These are phyloP conservation scores for Gastrodia elata DNA, from an alignment of 106 monocot species.

Conservation along the genomic window DNA sequence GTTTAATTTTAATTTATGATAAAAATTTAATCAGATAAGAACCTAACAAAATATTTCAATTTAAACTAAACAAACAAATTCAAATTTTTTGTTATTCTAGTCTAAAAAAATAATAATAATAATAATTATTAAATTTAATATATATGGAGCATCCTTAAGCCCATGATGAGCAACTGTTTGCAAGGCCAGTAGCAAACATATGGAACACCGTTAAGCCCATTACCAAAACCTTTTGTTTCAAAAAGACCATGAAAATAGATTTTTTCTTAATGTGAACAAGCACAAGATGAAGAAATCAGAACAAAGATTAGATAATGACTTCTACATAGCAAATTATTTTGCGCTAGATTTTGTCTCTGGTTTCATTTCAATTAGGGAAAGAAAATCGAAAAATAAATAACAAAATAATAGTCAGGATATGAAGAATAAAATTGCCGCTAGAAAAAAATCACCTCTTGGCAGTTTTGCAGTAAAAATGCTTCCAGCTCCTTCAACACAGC, in stretches of 20 bases:
- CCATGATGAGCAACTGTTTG: background rate
- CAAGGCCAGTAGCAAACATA: background rate
- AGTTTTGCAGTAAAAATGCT: constrained; percentile 63
- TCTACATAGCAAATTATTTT: background rate
- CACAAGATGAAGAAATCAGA: background rate
- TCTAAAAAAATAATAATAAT: too few relatives aligned
- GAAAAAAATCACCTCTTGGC: constrained; percentile 43
- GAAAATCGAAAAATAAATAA: background rate
- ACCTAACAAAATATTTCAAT: too few relatives aligned
- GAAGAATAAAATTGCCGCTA: background rate
- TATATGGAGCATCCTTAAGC: too few relatives aligned
- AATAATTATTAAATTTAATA: too few relatives aligned
- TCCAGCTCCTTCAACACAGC: constrained; percentile 64
- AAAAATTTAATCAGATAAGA: too few relatives aligned
- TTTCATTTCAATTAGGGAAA: background rate
- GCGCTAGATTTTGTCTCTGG: background rate
- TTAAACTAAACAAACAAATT: too few relatives aligned
- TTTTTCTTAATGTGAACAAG: background rate
- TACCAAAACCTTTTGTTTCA: background rate
- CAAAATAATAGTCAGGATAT: constrained; percentile 1
- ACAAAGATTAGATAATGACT: background rate
- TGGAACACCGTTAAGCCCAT: background rate
- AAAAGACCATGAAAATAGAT: background rate
- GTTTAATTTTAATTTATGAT: too few relatives aligned
- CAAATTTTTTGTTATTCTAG: too few relatives aligned